Percentiles rank a stretch among this genome's conserved stretches.
phyloP scores from a whole-genome alignment of 2,329 filamentous ascomycete genomes.

The Alternaria dauci region DNA sequence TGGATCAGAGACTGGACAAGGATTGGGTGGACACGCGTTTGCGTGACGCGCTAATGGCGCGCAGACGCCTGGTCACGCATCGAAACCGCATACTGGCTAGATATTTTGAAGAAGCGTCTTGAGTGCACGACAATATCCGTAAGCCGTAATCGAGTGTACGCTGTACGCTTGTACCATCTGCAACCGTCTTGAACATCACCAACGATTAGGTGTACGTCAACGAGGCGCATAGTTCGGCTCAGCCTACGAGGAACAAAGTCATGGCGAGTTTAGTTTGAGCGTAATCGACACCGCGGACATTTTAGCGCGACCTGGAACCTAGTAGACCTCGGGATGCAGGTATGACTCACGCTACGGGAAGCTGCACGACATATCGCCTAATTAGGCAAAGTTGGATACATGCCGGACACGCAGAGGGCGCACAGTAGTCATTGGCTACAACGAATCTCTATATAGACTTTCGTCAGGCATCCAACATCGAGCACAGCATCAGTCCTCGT shows the following conservation, averaged over 20 bases:
- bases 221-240: background rate
- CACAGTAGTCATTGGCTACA: conserved; percentile 22
- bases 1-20: conserved; percentile 66
- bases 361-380: conserved; percentile 41
- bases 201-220: background rate
- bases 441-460: conserved; percentile 25
- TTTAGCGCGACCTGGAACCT: conserved; percentile 18
- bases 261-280: conserved; percentile 1
- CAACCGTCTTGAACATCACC: background rate
- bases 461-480: conserved; percentile 21
- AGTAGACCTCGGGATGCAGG: conserved; percentile 17
- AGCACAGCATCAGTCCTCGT: conserved; percentile 15
- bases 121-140: conserved; percentile 1
- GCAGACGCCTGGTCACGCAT: conserved; percentile 72
- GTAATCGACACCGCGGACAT: conserved; percentile 12
- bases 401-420: conserved; percentile 30
- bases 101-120: conserved; percentile 55
- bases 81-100: conserved; percentile 63
- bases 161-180: background rate
- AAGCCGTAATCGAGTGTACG: background rate
- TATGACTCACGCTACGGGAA: conserved; percentile 43
- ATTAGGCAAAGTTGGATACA: conserved; percentile 24
- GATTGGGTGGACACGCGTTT: conserved; percentile 71
- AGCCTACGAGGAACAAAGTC: background rate
- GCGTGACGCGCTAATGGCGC: conserved; percentile 62